These are phyloP conservation scores for Hypoxylon sp. DNA, from an alignment of 2,329 filamentous ascomycete genomes.

Conservation along the genomic window DNA sequence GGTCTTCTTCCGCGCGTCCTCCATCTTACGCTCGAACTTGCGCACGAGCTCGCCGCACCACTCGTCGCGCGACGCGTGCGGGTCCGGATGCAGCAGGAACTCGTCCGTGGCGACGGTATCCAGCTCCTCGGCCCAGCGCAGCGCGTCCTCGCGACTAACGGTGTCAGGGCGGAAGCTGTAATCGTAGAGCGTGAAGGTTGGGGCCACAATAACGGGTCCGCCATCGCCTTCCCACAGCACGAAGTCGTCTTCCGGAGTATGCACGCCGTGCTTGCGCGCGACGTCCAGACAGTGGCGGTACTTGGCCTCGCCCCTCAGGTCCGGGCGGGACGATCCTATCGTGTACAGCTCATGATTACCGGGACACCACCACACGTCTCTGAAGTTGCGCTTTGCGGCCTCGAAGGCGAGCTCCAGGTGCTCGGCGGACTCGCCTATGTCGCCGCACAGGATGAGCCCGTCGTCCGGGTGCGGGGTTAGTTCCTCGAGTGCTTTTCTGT, in stretches of 20 bases:
- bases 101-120: slow-evolving; percentile 56
- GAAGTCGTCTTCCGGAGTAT: slow-evolving; percentile 69
- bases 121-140: slow-evolving; percentile 55
- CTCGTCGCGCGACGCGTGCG: slow-evolving; percentile 52
- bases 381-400: slow-evolving; percentile 51
- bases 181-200: slow-evolving; percentile 71
- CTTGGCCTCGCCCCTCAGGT: slow-evolving; percentile 64
- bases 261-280: slow-evolving; percentile 64
- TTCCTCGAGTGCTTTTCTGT: slow-evolving; percentile 50
- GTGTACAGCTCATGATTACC: slow-evolving; percentile 72
- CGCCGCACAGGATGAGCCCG: slow-evolving; percentile 55
- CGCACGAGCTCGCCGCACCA: slow-evolving; percentile 53
- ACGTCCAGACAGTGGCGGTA: slow-evolving; percentile 67
- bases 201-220: slow-evolving; percentile 63
- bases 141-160: slow-evolving; percentile 61
- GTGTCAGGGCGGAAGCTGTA: slow-evolving; percentile 68
- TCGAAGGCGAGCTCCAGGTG: slow-evolving; percentile 55
- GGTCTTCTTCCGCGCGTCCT: slow-evolving; percentile 41
- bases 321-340: slow-evolving; percentile 52
- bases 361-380: slow-evolving; percentile 66
- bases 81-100: slow-evolving; percentile 55
- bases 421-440: slow-evolving; percentile 55
- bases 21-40: slow-evolving; percentile 49
- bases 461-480: slow-evolving; percentile 54
- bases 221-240: slow-evolving; percentile 66